Percentiles rank a stretch among this genome's conserved stretches.
These are phyloP conservation scores for Pseudogymnoascus sp. DNA, from an alignment of 2,329 filamentous ascomycete species.

Conservation along the genomic window DNA sequence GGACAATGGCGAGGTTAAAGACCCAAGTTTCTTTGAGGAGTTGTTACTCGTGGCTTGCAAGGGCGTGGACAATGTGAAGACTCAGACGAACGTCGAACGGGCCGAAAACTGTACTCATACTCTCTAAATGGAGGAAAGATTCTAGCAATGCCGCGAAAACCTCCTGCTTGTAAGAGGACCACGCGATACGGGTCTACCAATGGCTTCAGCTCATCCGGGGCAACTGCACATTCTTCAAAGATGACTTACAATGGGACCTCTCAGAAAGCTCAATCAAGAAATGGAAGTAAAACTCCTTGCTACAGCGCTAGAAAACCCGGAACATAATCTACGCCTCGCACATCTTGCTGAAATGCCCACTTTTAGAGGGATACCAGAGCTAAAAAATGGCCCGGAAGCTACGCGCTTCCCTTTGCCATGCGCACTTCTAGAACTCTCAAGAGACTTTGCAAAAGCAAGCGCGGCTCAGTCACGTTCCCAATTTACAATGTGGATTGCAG, in stretches of 20 bases:
- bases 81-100: no score
- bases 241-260: slow-evolving; percentile 18
- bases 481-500: slow-evolving; percentile 23
- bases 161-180: slow-evolving; percentile 17
- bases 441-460: slow-evolving; percentile 12
- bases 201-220: slow-evolving; percentile 22
- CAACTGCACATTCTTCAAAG: slow-evolving; percentile 21
- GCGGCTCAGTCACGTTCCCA: slow-evolving; percentile 30
- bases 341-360: background rate
- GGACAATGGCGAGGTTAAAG: no score
- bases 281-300: background rate
- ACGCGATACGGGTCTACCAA: slow-evolving; percentile 7
- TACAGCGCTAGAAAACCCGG: background rate
- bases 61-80: no score
- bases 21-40: no score
- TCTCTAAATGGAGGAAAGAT: no score
- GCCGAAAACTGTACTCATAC: no score
- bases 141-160: no score
- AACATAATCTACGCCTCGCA: slow-evolving; percentile 1
- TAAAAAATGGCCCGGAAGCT: background rate
- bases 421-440: slow-evolving; percentile 4
- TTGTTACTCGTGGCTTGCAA: no score
- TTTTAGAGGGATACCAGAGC: background rate
- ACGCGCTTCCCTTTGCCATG: background rate
- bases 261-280: slow-evolving; percentile 14